phyloP scores from a whole-genome alignment of 768 basidiomycete genomes.

The Suillus subaureus region DNA sequence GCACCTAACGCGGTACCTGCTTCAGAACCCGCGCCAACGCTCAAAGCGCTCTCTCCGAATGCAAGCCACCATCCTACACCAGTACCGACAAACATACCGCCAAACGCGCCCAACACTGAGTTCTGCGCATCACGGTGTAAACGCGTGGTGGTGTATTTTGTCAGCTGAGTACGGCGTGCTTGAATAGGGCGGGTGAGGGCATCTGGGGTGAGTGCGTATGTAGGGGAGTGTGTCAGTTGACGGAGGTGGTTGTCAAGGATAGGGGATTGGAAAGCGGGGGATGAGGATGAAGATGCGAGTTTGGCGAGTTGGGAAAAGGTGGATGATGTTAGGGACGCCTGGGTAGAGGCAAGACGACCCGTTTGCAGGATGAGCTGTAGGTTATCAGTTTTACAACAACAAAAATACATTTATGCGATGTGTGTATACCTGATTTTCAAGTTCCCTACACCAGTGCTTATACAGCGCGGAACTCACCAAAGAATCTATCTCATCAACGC shows the following conservation, averaged over 20 bases:
- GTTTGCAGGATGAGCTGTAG: constrained; percentile 66
- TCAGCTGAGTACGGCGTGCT: constrained; percentile 54
- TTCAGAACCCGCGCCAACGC: constrained; percentile 43
- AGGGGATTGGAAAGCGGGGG: constrained; percentile 43
- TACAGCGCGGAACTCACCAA: constrained; percentile 36
- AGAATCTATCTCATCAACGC: constrained; percentile 42
- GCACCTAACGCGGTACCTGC: constrained; percentile 60
- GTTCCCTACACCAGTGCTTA: constrained; percentile 41
- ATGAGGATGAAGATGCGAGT: constrained; percentile 35
- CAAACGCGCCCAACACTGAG: constrained; percentile 51
- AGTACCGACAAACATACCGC: constrained; percentile 50
- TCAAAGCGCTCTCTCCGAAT: constrained; percentile 42
- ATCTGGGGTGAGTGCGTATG: constrained; percentile 44
- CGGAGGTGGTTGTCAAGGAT: constrained; percentile 60
- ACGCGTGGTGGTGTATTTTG: constrained; percentile 53
- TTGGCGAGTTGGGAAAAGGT: constrained; percentile 43
- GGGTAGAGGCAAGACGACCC: constrained; percentile 55
- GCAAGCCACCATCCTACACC: constrained; percentile 58
- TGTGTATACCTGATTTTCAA: constrained; percentile 51
- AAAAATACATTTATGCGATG: not conserved
- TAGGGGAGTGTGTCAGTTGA: constrained; percentile 51
- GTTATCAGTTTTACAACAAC: not conserved
- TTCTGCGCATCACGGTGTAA: constrained; percentile 69
- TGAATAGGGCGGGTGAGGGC: constrained; percentile 54
- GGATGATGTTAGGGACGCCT: constrained; percentile 43